Evolutionary conservation across 108 stramenopile genomes (phyloP).

Genomic region (Conticribra weissflogii): DNA sequence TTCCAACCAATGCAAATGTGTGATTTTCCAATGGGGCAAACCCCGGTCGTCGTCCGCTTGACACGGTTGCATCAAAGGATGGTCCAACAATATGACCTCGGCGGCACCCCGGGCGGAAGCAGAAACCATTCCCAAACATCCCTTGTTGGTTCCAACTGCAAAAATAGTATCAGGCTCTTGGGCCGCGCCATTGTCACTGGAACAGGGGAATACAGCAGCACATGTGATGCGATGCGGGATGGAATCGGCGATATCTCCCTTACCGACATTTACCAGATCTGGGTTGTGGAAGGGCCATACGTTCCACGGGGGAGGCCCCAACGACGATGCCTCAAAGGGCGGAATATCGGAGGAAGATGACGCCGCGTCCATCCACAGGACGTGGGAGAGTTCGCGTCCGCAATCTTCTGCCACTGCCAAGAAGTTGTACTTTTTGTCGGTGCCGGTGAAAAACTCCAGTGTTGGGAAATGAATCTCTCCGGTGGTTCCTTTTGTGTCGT

Average conservation of each 20-base stretch:
- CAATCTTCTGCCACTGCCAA: slow-evolving; percentile 23
- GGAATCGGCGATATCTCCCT: too few species aligned
- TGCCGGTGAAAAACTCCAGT: slow-evolving; percentile 18
- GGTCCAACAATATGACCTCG: neutral
- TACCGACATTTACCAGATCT: neutral
- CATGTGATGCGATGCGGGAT: slow-evolving; percentile 30
- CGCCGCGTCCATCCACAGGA: slow-evolving; percentile 29
- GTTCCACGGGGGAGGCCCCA: slow-evolving; percentile 13
- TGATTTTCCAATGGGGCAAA: slow-evolving; percentile 36
- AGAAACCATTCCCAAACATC: slow-evolving; percentile 18
- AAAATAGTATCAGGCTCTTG: slow-evolving; percentile 1
- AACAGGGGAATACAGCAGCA: slow-evolving; percentile 5
- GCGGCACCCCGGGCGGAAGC: neutral
- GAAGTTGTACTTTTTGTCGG: slow-evolving; percentile 15
- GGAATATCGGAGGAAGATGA: neutral
- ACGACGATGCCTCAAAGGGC: neutral
- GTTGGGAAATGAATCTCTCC: slow-evolving; percentile 26
- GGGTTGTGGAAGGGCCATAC: slow-evolving; percentile 9
- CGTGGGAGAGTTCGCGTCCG: neutral
- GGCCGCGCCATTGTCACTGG: neutral
- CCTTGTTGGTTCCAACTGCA: slow-evolving; percentile 33
- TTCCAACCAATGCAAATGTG: slow-evolving; percentile 70
- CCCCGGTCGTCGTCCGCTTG: slow-evolving; percentile 19
- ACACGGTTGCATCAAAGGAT: slow-evolving; percentile 2
- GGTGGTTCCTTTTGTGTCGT: neutral